A percentile compares a stretch with the other conserved stretches of the same genome.
These are phyloP conservation scores for Zygoascus meyerae DNA, from an alignment of 1,139 yeast species.

Conservation along the genomic window DNA sequence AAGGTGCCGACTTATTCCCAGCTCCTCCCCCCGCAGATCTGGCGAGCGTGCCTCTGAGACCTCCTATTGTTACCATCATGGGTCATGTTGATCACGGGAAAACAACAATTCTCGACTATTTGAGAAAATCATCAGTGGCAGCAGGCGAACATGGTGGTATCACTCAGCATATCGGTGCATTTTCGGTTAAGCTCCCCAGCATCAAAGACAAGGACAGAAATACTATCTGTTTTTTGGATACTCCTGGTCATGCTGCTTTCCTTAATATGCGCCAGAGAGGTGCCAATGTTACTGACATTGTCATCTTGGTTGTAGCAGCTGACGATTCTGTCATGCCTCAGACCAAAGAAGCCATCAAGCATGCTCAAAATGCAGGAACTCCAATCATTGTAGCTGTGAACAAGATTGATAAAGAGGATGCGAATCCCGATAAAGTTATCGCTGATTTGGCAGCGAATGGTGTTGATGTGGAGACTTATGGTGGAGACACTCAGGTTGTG, in stretches of 20 bases:
- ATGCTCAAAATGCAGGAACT: slow-evolving; percentile 77
- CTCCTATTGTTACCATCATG: slow-evolving; percentile 96
- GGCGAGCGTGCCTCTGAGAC: slow-evolving; percentile 48
- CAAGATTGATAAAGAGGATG: slow-evolving; percentile 79
- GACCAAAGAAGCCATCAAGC: slow-evolving; percentile 91
- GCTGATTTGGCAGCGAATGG: slow-evolving; percentile 72
- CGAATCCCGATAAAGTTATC: slow-evolving; percentile 65
- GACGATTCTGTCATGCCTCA: slow-evolving; percentile 99
- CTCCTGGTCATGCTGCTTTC: slow-evolving; percentile 98
- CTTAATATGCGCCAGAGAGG: slow-evolving; percentile 96
- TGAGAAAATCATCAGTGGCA: slow-evolving; percentile 79
- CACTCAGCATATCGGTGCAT: slow-evolving; percentile 97
- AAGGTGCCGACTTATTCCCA: slow-evolving; percentile 58
- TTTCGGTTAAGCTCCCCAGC: slow-evolving; percentile 71
- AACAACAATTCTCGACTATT: slow-evolving; percentile 82
- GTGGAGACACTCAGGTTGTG: slow-evolving; percentile 92
- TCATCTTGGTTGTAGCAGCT: slow-evolving; percentile 91
- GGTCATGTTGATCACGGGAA: slow-evolving; percentile 99
- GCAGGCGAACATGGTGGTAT: slow-evolving; percentile 92
- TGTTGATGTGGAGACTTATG: slow-evolving; percentile 84
- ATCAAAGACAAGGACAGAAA: slow-evolving; percentile 45
- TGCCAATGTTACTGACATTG: slow-evolving; percentile 88
- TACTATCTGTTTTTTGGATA: slow-evolving; percentile 82
- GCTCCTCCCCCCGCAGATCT: slow-evolving; percentile 38
- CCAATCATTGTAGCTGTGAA: slow-evolving; percentile 89